These are phyloP conservation scores for Pluteus cervinus DNA, from an alignment of 768 basidiomycete genomes.

Conservation along the genomic window DNA sequence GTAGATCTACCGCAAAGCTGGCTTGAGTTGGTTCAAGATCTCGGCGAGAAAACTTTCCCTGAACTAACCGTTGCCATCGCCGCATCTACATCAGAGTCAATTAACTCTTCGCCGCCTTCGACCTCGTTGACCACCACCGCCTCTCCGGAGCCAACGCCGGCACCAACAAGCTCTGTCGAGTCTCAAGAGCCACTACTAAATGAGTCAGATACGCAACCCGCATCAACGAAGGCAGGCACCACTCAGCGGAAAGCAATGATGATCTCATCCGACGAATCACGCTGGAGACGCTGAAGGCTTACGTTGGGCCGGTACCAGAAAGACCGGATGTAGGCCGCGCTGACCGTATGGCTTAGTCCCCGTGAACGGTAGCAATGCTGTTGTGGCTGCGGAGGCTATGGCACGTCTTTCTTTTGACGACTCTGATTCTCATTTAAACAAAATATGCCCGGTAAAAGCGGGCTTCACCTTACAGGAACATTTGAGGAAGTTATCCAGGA, in stretches of 20 bases:
- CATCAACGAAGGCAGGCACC: conserved; percentile 62
- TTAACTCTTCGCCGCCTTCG: too few relatives aligned
- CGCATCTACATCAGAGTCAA: conserved; percentile 4
- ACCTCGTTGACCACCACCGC: background rate
- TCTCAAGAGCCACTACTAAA: conserved; percentile 15
- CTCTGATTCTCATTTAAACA: conserved; percentile 22
- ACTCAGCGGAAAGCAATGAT: conserved; percentile 70
- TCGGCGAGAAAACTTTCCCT: conserved; percentile 81
- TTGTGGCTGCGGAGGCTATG: conserved; percentile 95
- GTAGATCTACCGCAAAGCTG: conserved; percentile 95
- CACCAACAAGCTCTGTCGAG: conserved; percentile 10
- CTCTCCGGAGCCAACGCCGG: conserved; percentile 6
- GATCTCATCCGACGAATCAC: conserved; percentile 74
- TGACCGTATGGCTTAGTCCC: conserved; percentile 92
- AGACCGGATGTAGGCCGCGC: conserved; percentile 78
- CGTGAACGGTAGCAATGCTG: conserved; percentile 91
- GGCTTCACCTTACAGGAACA: conserved; percentile 89
- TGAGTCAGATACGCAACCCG: conserved; percentile 17
- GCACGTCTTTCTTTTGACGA: conserved; percentile 37
- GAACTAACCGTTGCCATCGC: conserved; percentile 38
- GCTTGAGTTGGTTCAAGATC: conserved; percentile 85
- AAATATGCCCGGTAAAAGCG: conserved; percentile 96
- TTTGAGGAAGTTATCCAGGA: conserved; percentile 97
- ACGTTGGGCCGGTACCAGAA: conserved; percentile 95
- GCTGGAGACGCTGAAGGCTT: conserved; percentile 87